Conservation (phyloP, 192 early-diverging fungal genomes). For the Diversispora epigaea region DNA sequence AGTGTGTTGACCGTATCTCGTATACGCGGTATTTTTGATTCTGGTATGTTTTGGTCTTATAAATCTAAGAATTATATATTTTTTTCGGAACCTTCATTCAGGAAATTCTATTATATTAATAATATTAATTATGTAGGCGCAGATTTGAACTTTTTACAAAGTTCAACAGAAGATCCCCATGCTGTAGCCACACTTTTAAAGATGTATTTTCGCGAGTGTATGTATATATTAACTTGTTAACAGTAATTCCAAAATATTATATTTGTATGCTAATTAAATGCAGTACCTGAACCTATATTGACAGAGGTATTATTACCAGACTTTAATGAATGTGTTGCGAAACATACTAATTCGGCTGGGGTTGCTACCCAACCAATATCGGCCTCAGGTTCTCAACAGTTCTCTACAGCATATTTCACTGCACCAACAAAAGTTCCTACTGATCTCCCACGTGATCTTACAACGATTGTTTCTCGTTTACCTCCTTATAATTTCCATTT, state of each 20-base stretch:
- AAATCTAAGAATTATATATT: neutral
- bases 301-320: slow-evolving; percentile 46
- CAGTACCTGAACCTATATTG: slow-evolving; percentile 54
- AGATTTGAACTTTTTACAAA: slow-evolving; percentile 30
- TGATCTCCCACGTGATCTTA: slow-evolving; percentile 19
- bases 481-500: slow-evolving; percentile 53
- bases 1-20: slow-evolving; percentile 1
- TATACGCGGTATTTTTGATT: slow-evolving; percentile 14
- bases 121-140: neutral
- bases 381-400: slow-evolving; percentile 35
- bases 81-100: no score
- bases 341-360: neutral
- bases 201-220: slow-evolving; percentile 62
- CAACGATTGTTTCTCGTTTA: slow-evolving; percentile 42
- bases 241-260: neutral
- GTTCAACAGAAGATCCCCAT: slow-evolving; percentile 47
- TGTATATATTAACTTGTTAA: slow-evolving; percentile 24
- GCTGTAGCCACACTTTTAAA: slow-evolving; percentile 60
- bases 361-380: slow-evolving; percentile 9
- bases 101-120: no score
- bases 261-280: neutral
- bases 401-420: slow-evolving; percentile 37
- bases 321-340: slow-evolving; percentile 37
- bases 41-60: neutral
- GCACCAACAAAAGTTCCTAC: slow-evolving; percentile 31